Conservation (phyloP, 306 rosid genomes). For the Gastrolobium bilobum region DNA sequence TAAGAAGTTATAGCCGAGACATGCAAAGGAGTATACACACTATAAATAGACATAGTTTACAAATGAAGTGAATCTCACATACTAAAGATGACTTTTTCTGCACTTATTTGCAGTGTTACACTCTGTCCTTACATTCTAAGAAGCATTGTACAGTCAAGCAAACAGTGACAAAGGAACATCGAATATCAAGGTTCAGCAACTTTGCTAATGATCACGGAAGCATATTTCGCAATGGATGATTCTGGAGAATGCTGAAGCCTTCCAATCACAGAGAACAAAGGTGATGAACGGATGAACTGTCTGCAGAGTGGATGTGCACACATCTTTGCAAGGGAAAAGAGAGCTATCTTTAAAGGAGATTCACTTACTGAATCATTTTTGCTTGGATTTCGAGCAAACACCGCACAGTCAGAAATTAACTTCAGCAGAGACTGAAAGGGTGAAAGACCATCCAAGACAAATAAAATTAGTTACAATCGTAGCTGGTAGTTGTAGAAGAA, state of each 20-base stretch:
- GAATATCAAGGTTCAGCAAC: conserved; percentile 67
- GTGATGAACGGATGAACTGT: conserved; percentile 83
- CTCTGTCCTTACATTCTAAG: neutral
- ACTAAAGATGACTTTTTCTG: neutral
- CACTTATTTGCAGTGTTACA: conserved; percentile 26
- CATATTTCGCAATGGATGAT: conserved; percentile 77
- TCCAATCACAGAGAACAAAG: conserved; percentile 75
- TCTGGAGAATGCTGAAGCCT: conserved; percentile 87
- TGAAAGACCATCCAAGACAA: conserved; percentile 6
- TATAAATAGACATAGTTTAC: conserved; percentile 29
- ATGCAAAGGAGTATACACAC: neutral
- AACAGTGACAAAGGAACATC: neutral
- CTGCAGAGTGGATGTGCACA: conserved; percentile 85
- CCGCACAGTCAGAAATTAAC: conserved; percentile 82
- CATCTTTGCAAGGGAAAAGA: conserved; percentile 93
- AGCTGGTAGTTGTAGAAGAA: neutral
- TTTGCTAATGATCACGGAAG: conserved; percentile 67
- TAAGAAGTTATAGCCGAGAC: neutral
- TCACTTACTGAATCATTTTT: conserved; percentile 75
- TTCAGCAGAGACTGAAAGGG: conserved; percentile 79
- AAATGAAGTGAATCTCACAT: conserved; percentile 11
- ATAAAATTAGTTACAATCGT: neutral
- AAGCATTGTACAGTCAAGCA: conserved; percentile 21
- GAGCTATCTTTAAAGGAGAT: conserved; percentile 94
- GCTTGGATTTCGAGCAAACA: conserved; percentile 69